These are phyloP conservation scores for Verticillium klebahnii DNA, from an alignment of 2,329 filamentous ascomycete species.

Conservation along the genomic window DNA sequence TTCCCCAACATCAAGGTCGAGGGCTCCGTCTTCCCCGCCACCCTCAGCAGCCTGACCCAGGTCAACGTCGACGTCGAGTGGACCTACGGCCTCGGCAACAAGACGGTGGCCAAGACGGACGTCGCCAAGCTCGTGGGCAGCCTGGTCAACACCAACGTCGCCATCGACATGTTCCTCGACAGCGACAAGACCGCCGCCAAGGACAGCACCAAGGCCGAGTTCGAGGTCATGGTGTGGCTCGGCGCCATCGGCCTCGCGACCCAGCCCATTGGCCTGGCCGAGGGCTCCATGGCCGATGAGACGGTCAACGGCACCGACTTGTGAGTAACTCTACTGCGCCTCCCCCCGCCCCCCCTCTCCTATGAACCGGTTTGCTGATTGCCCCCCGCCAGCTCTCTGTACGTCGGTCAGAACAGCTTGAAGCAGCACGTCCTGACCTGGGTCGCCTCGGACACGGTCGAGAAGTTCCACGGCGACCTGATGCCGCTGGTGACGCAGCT, in stretches of 20 bases:
- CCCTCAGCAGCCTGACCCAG: conserved; percentile 30
- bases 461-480: conserved; percentile 42
- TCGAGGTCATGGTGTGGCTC: conserved; percentile 57
- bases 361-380: neutral
- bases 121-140: conserved; percentile 24
- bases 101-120: conserved; percentile 27
- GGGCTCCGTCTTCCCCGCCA: conserved; percentile 34
- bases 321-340: conserved; percentile 20
- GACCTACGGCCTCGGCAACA: conserved; percentile 44
- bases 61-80: conserved; percentile 43
- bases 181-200: conserved; percentile 31
- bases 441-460: conserved; percentile 29
- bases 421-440: conserved; percentile 46
- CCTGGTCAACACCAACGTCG: conserved; percentile 49
- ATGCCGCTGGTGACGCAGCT: conserved; percentile 37
- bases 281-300: conserved; percentile 25
- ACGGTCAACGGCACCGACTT: conserved; percentile 37
- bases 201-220: conserved; percentile 35
- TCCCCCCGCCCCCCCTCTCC: neutral
- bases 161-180: conserved; percentile 56
- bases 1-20: conserved; percentile 50
- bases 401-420: conserved; percentile 31
- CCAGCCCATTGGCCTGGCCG: conserved; percentile 39
- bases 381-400: conserved; percentile 29
- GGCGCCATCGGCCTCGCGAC: conserved; percentile 39